A percentile compares a stretch with the other conserved stretches of the same genome.
Conservation (phyloP, 208 protist species). For the Trypanosoma congolense region DNA sequence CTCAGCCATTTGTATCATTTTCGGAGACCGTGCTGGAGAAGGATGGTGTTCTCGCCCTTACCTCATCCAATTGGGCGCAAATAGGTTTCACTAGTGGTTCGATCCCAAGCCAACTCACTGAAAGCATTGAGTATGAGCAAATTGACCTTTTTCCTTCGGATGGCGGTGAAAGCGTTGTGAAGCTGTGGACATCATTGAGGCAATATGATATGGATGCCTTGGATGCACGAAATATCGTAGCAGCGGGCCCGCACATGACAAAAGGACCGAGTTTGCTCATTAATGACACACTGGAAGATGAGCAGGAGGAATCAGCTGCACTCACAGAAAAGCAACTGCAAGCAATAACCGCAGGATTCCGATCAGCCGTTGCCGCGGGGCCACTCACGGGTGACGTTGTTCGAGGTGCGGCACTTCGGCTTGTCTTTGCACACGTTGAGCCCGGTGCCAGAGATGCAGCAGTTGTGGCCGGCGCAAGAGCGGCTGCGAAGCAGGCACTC, state of each 20-base stretch:
- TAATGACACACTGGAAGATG: constrained; percentile 94
- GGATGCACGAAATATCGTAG: constrained; percentile 91
- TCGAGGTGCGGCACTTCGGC: constrained; percentile 43
- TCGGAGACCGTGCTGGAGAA: constrained; percentile 96
- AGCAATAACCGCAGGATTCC: constrained; percentile 85
- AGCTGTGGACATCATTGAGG: constrained; percentile 51
- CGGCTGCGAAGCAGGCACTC: constrained; percentile 93
- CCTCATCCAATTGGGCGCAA: constrained; percentile 34
- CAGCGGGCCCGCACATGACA: constrained; percentile 85
- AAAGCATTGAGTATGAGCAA: constrained; percentile 49
- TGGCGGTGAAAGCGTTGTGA: constrained; percentile 8
- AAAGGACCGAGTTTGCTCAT: constrained; percentile 95
- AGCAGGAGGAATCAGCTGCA: constrained; percentile 20
- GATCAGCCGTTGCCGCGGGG: constrained; percentile 78
- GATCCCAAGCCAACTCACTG: constrained; percentile 31
- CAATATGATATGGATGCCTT: constrained; percentile 96
- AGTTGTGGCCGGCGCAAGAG: constrained; percentile 85
- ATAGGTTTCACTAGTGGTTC: constrained; percentile 50
- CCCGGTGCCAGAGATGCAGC: constrained; percentile 26
- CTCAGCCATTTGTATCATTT: constrained; percentile 96
- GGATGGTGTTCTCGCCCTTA: constrained; percentile 61
- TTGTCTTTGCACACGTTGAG: constrained; percentile 57
- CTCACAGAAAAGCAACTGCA: constrained; percentile 87
- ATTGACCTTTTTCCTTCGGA: constrained; percentile 35
- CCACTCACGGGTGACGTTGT: constrained; percentile 97